phyloP scores from a whole-genome alignment of 345 rosid species.

The Gynandropsis gynandra region DNA sequence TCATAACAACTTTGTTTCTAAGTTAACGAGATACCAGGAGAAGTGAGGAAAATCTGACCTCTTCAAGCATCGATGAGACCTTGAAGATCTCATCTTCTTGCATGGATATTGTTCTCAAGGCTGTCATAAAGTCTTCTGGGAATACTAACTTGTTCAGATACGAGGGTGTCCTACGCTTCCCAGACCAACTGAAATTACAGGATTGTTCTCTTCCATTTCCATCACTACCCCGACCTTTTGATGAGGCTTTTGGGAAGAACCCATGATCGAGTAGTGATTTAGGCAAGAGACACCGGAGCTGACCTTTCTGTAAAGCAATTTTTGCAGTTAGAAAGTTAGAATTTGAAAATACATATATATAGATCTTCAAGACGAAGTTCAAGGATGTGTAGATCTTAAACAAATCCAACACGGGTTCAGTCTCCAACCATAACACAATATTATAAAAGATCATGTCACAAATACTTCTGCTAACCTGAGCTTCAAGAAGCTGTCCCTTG shows the following conservation, averaged over 20 bases:
- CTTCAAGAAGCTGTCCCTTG: constrained; percentile 76
- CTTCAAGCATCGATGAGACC: constrained; percentile 71
- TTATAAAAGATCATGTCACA: constrained; percentile 1
- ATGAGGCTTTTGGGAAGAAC: constrained; percentile 39
- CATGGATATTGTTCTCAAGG: constrained; percentile 81
- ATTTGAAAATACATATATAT: constrained; percentile 5
- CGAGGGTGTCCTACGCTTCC: constrained; percentile 66
- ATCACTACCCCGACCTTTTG: constrained; percentile 29
- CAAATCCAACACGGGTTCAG: background rate
- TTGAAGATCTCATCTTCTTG: constrained; percentile 61
- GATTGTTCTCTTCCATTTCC: constrained; percentile 19
- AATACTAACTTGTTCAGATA: constrained; percentile 70
- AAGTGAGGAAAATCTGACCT: constrained; percentile 37
- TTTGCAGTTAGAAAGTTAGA: constrained; percentile 12
- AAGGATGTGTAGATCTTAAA: background rate
- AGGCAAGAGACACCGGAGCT: constrained; percentile 75
- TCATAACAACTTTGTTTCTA: constrained; percentile 1
- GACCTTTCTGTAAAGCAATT: constrained; percentile 51
- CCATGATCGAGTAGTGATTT: constrained; percentile 57
- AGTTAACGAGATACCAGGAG: constrained; percentile 4
- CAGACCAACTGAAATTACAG: constrained; percentile 84
- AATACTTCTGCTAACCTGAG: constrained; percentile 48
- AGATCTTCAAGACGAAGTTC: background rate
- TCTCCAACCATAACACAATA: background rate
- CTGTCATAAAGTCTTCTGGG: constrained; percentile 71